Evolutionary conservation across 169 alveolate genomes (phyloP).

Genomic region (Plasmodium inui): DNA sequence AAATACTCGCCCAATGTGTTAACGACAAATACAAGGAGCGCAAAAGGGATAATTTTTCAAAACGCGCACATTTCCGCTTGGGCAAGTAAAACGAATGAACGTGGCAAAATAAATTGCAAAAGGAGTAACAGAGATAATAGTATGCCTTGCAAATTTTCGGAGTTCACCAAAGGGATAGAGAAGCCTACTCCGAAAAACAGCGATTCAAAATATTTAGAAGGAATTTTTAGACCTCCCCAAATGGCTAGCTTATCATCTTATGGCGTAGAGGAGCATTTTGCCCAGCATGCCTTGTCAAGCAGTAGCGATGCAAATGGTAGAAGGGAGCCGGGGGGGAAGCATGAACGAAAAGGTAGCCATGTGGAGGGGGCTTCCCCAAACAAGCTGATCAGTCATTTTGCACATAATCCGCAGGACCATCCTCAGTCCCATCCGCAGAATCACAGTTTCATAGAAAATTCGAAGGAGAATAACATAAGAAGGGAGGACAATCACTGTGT

Average conservation of each 20-base stretch:
- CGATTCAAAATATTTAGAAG: conserved; percentile 7
- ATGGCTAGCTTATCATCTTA: not conserved
- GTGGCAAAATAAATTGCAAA: not conserved
- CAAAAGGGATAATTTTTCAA: not conserved
- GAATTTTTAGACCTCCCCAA: not conserved
- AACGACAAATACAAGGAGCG: not conserved
- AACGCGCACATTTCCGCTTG: not conserved
- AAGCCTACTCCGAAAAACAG: not conserved
- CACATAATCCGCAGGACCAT: not conserved
- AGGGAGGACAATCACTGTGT: not conserved
- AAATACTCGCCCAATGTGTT: not conserved
- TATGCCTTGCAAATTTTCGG: not conserved
- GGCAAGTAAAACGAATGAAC: not conserved
- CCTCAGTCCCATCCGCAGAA: not conserved
- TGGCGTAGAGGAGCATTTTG: not conserved
- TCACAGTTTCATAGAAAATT: not conserved
- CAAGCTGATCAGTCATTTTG: not conserved
- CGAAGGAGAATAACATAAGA: not conserved
- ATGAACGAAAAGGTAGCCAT: not conserved
- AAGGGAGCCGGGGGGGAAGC: not conserved
- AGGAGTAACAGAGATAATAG: not conserved
- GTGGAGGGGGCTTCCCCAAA: not conserved
- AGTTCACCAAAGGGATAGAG: not conserved
- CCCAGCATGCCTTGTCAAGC: not conserved
- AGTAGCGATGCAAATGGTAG: not conserved